Evolutionary conservation across 164 flowering plant genomes (phyloP).

Genomic region (Houttuynia cordata): DNA sequence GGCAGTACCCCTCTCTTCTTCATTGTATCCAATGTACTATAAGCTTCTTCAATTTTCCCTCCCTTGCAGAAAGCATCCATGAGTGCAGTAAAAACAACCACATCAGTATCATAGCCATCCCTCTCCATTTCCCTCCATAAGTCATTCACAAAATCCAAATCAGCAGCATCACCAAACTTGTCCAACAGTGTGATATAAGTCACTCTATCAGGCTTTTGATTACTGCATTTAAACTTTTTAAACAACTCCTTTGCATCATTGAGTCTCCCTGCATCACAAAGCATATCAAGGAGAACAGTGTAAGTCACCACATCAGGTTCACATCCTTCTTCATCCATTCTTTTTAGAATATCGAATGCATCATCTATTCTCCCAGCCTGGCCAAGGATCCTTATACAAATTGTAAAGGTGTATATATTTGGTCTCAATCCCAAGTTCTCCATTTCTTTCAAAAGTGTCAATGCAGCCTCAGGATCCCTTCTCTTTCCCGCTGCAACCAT

Average conservation of each 20-base stretch:
- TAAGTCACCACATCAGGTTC: conserved; percentile 86
- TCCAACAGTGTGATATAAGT: conserved; percentile 75
- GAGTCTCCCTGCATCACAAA: conserved; percentile 60
- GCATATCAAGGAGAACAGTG: conserved; percentile 78
- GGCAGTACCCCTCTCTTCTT: conserved; percentile 46
- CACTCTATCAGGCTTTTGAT: conserved; percentile 77
- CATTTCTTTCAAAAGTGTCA: conserved; percentile 69
- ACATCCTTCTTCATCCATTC: conserved; percentile 82
- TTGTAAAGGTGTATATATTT: conserved; percentile 77
- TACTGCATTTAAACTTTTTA: conserved; percentile 47
- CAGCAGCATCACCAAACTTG: conserved; percentile 53
- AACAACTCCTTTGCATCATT: conserved; percentile 58
- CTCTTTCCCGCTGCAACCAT: conserved; percentile 85
- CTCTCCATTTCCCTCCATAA: conserved; percentile 72
- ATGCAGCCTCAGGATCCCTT: conserved; percentile 58
- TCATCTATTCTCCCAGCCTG: conserved; percentile 68
- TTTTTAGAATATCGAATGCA: conserved; percentile 47
- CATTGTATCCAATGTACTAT: conserved; percentile 47
- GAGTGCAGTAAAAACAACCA: conserved; percentile 65
- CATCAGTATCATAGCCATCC: conserved; percentile 79
- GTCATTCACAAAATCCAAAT: conserved; percentile 41
- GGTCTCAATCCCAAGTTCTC: conserved; percentile 71
- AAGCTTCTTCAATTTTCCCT: conserved; percentile 68
- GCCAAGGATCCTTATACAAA: conserved; percentile 81
- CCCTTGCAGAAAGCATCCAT: conserved; percentile 63